A percentile compares a stretch with the other conserved stretches of the same genome.
phyloP scores from a whole-genome alignment of 2,329 filamentous ascomycete genomes.

The Chaetomium globosum region DNA sequence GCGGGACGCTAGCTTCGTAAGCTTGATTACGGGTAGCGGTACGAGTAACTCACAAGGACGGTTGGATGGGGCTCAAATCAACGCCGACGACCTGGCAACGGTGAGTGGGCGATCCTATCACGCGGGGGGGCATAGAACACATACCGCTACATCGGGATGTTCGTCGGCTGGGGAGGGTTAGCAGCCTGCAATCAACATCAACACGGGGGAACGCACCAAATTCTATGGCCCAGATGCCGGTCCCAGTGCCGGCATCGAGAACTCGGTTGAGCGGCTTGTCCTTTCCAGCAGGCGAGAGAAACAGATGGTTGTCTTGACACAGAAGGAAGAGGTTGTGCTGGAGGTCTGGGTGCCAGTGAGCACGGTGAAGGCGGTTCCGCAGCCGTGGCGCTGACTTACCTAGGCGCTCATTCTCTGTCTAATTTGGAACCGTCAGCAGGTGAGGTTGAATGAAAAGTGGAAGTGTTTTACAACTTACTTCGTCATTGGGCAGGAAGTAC shows the following conservation, averaged over 20 bases:
- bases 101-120: not conserved
- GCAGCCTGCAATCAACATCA: not conserved
- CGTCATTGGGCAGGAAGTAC: constrained; percentile 26
- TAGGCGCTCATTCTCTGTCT: constrained; percentile 27
- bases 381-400: not conserved
- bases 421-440: not conserved
- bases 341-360: constrained; percentile 20
- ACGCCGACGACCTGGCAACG: constrained; percentile 38
- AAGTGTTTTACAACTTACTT: constrained; percentile 1
- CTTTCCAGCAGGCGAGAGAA: constrained; percentile 48
- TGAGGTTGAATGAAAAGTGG: not conserved
- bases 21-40: not conserved
- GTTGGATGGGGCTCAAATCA: constrained; percentile 45
- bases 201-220: constrained; percentile 42
- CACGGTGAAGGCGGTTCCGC: not conserved
- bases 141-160: constrained; percentile 39
- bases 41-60: constrained; percentile 31
- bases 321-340: constrained; percentile 28
- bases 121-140: constrained; percentile 29
- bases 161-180: constrained; percentile 26
- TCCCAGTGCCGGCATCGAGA: constrained; percentile 54
- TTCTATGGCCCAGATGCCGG: constrained; percentile 52
- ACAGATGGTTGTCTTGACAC: constrained; percentile 46
- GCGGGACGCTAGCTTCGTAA: constrained; percentile 34
- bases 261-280: constrained; percentile 43